Evolutionary conservation across 2,329 filamentous ascomycete genomes (phyloP), one percentile per base, ranked within the genome.

Genomic region (Colletotrichum horii): DNA sequence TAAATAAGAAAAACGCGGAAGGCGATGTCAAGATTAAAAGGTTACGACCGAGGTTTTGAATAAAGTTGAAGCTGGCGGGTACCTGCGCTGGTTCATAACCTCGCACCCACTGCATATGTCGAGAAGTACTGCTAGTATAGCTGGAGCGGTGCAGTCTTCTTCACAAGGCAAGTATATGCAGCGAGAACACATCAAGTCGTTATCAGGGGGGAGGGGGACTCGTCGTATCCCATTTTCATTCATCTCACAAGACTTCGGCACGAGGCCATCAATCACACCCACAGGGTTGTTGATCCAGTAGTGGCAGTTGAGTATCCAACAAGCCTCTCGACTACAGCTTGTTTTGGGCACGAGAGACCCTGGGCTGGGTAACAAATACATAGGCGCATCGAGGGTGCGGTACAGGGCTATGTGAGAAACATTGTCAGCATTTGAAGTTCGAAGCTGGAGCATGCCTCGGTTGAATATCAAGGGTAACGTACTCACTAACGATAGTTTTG

Each of bases 401-500:
- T n/a, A 19, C 38, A 43, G 38, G 8, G 38, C 6, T 11, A n/a
- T 3, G 3, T n/a, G 3, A n/a, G 19, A 22, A 22, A 48, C 43
- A 3, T 22, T 4, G 11, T 48, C 38, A 43, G 7, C 19, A 22
- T 48, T 22, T 7, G n/a, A 19, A 22, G 19, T 14, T 48, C 3
- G 0, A 11, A 7, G 43, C 6, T 22, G n/a, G 5, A 22, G 22
- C 0, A 4, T 48, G 12, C 12, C 19, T 48, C 43, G n/a, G 43
- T 2, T 22, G 12, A 2, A 14, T 1, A 6, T 6, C 5, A n/a
- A 14, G 9, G 6, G 6, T 4, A n/a, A 22, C 6, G 43, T 48
- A 11, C 43, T 43, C 19, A 43, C 19, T 7, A 9, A 43, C 38
- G 38, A 43, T 43, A 19, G 8, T 43, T 43, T 43, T 2, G 38